Evolutionary conservation across 352 stramenopile genomes (phyloP), one percentile per base, ranked within the genome.

Genomic region (Globisporangium spiculum): DNA sequence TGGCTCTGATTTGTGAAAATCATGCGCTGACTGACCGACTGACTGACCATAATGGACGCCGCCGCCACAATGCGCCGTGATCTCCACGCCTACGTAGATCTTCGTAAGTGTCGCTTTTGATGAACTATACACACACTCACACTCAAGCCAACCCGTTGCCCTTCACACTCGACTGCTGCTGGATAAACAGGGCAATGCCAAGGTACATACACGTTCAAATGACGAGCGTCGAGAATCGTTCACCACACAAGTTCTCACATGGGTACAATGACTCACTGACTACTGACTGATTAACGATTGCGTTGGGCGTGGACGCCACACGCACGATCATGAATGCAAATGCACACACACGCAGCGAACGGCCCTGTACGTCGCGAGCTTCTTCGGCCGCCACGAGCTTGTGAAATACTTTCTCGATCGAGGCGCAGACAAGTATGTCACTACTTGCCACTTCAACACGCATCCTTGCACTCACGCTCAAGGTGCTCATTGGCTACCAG

Each of bases 321-420:
- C 38, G 2, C 38, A 46, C 6, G 12, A 5, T 12, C 10, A n/a
- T 32, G 9, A 8, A 20, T 8, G 41, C 12, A 18, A 9, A 16
- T 58, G 27, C 24, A 46, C 46, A 24, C 5, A 38, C 3, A 24
- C 53, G 26, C 60, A 92, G 80, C 71, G 82, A 46, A 91, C 81
- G 4, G 69, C 80, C 18, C 66, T 93, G 67, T 89, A 91, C 34
- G 65, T 88, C n/a, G 81, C 85, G 3, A 90, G 82, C 67, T 90
- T 90, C 71, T 89, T 91, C 41, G 76, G 74, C 0, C 78, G 80
- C 2, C 68, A 80, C 38, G 76, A 90, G 36, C 70, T 88, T 34
- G 80, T 91, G 18, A 69, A 72, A 58, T 54, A 81, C 10, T 70
- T 93, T 60, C 57, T 91, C 26, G 24, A 62, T 34, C 72, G 70